phyloP scores from a whole-genome alignment of 148 eudicot genomes.

The Suaeda aralocaspica region DNA sequence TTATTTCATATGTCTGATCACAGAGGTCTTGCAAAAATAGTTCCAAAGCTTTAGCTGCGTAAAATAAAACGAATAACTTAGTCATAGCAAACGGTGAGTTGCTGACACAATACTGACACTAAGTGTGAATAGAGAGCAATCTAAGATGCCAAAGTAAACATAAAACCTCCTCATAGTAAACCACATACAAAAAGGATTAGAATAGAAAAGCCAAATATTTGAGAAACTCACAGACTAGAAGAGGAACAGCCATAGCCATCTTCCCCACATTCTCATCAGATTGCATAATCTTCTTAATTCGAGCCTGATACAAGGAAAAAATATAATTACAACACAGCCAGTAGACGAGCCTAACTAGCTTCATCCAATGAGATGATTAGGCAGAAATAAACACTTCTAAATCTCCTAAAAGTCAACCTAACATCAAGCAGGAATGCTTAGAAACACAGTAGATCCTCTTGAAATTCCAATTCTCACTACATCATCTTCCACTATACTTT shows the following conservation, averaged over 20 bases:
- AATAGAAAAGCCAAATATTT: not conserved
- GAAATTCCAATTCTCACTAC: not conserved
- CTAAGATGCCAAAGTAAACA: not conserved
- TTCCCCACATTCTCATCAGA: slow-evolving; percentile 37
- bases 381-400: not conserved
- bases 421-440: not conserved
- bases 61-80: not conserved
- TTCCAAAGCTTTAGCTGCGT: slow-evolving; percentile 44
- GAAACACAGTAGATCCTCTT: not conserved
- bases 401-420: not conserved
- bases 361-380: not conserved
- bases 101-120: not conserved
- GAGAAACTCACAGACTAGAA: slow-evolving; percentile 29
- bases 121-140: not conserved
- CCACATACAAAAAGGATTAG: not conserved
- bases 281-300: slow-evolving; percentile 39
- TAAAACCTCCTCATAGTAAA: not conserved
- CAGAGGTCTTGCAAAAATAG: slow-evolving; percentile 43
- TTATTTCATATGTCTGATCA: slow-evolving; percentile 35
- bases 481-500: not conserved
- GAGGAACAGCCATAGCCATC: slow-evolving; percentile 39
- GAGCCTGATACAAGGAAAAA: slow-evolving; percentile 14
- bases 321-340: slow-evolving; percentile 1
- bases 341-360: not conserved
- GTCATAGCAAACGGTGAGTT: not conserved